Conservation (phyloP, 495 filamentous ascomycete species). For the Glarea lozoyensis region DNA sequence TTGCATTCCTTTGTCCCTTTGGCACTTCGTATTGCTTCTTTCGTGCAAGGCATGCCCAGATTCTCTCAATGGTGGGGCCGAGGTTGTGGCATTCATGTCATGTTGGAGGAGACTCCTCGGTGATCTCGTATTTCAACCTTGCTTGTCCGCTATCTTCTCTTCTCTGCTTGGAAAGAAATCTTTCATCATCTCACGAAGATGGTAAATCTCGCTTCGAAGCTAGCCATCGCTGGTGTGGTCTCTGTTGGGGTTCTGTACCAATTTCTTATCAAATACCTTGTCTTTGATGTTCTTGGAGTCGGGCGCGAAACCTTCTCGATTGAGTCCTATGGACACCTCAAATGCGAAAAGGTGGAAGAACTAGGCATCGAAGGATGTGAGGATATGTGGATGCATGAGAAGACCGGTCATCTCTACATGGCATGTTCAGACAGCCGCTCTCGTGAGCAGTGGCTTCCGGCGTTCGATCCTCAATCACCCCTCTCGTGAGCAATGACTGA, state of each 20-base stretch:
- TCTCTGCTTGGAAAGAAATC: no score
- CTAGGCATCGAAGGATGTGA: constrained; percentile 30
- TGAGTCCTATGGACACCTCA: constrained; percentile 23
- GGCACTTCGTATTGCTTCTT: no score
- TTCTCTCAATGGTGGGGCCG: no score
- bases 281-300: constrained; percentile 19
- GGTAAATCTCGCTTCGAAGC: constrained; percentile 9
- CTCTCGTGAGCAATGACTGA: not conserved
- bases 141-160: no score
- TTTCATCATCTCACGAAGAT: no score
- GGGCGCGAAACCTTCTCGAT: constrained; percentile 23
- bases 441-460: constrained; percentile 21
- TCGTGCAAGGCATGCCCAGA: no score
- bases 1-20: no score
- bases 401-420: constrained; percentile 26
- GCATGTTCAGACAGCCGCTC: constrained; percentile 24
- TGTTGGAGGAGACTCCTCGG: no score
- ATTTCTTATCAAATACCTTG: constrained; percentile 11
- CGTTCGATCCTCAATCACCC: constrained; percentile 3
- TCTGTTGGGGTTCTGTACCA: constrained; percentile 16
- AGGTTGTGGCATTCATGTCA: no score
- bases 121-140: no score
- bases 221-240: constrained; percentile 4
- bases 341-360: constrained; percentile 24
- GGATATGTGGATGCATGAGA: constrained; percentile 31